A percentile compares a stretch with the other conserved stretches of the same genome.
Conservation (phyloP, 2,329 filamentous ascomycete genomes). For the Fusarium equiseti region DNA sequence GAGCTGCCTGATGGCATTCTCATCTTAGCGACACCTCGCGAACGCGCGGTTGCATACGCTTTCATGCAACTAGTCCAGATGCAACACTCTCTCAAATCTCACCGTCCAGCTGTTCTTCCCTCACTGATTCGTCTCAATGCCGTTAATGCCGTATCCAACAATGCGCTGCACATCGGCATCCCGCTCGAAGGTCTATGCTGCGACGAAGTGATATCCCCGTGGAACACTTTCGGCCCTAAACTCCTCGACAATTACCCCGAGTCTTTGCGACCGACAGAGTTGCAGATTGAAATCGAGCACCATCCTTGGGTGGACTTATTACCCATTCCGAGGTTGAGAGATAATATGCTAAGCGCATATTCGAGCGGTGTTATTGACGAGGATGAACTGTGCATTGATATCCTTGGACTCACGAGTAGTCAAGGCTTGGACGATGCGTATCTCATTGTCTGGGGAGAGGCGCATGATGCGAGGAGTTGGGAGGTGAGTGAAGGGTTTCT, state of each 20-base stretch:
- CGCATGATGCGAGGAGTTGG: slow-evolving; percentile 60
- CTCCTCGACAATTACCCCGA: slow-evolving; percentile 8
- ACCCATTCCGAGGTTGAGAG: slow-evolving; percentile 35
- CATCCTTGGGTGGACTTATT: slow-evolving; percentile 44
- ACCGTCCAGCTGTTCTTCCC: slow-evolving; percentile 27
- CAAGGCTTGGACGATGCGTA: slow-evolving; percentile 22
- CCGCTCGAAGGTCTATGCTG: slow-evolving; percentile 30
- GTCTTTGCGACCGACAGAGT: slow-evolving; percentile 28
- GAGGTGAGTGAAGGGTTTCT: slow-evolving; percentile 60
- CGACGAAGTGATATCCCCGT: slow-evolving; percentile 41
- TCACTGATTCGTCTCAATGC: slow-evolving; percentile 43
- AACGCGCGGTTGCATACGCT: slow-evolving; percentile 30
- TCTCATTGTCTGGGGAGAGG: slow-evolving; percentile 63
- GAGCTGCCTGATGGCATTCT: slow-evolving; percentile 8
- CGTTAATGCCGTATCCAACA: slow-evolving; percentile 37
- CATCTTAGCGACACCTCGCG: slow-evolving; percentile 12
- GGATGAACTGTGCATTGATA: slow-evolving; percentile 40
- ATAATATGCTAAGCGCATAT: slow-evolving; percentile 38
- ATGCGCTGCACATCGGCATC: slow-evolving; percentile 31
- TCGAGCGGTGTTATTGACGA: slow-evolving; percentile 32
- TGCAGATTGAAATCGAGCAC: slow-evolving; percentile 35
- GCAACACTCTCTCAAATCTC: slow-evolving; percentile 35
- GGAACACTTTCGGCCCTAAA: slow-evolving; percentile 16
- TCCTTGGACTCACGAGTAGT: slow-evolving; percentile 18
- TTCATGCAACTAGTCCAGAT: slow-evolving; percentile 39